Base-by-base conservation (phyloP, 805 yeast species). In the Naumovozyma baii region DNA sequence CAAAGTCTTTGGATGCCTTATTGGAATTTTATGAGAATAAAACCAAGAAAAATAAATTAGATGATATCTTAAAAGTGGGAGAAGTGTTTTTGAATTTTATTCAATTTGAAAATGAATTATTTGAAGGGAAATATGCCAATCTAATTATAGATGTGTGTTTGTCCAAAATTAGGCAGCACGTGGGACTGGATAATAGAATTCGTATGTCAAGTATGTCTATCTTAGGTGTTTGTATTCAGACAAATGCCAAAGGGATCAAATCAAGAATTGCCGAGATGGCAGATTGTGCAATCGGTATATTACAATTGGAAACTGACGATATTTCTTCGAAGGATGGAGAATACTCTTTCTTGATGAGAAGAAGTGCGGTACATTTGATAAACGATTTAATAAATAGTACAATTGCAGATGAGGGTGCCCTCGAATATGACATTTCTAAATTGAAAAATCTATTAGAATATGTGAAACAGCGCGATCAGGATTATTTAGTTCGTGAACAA, bases 181-280 rank as follows among this genome's bases (percentile, higher is more conserved):
- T 54, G 3, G 47, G 47, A 3, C 18, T 53, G 12, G 95, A 86
- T 46, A 65, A 70, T 42, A 70, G 79, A 31, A 46, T 87, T 31
- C 67, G 96, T 48, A 79, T 86, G 82, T 88, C 96, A 2, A 74
- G 95, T 0, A 72, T 88, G 76, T 83, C 96, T 0, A 59, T 92
- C 12, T 57, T 90, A n/a, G 95, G 96, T 20, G 63, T 73, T 4
- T 65, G 82, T 29, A 73, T 87, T 50, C 73, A 74, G 45, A 63
- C 64, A 1, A 76, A 77, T 43, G 79, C 87, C 1, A 39, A 61
- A 4, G 83, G 81, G 0, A 50, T 85, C 1, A 43, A 41, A 5
- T 51, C 58, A 1, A 63, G 68, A 41, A 60, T 86, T 9, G 54
- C 58, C 1, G 82, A 79, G 37, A 70, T 80, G 7, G 60, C 84